These are phyloP conservation scores for Plasmodium berghei DNA, from an alignment of 169 alveolate species.

Conservation along the genomic window DNA sequence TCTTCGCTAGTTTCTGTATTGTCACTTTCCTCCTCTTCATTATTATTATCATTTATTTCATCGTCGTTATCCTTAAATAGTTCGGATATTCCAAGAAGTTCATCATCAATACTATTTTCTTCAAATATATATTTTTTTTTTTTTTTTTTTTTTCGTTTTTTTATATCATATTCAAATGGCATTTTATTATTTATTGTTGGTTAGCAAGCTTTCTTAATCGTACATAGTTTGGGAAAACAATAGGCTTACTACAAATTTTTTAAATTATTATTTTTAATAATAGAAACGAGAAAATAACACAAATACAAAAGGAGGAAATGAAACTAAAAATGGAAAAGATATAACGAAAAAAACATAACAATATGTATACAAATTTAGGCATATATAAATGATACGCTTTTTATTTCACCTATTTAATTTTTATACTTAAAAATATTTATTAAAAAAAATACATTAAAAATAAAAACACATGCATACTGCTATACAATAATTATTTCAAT, in stretches of 20 bases:
- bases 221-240: conserved; percentile 9
- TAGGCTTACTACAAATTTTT: neutral
- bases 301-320: neutral
- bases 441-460: too few species aligned
- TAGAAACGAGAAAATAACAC: neutral
- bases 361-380: neutral
- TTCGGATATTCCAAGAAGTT: conserved; percentile 24
- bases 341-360: neutral
- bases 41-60: neutral
- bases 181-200: conserved; percentile 12
- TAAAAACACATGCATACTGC: too few species aligned
- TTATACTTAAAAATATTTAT: neutral
- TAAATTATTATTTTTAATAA: neutral
- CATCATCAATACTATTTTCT: conserved; percentile 18
- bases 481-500: too few species aligned
- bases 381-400: neutral
- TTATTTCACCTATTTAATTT: neutral
- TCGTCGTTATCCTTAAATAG: conserved; percentile 10
- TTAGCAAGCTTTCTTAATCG: conserved; percentile 16
- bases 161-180: conserved; percentile 36
- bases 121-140: conserved; percentile 9
- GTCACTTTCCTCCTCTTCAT: neutral
- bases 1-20: neutral
- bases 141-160: conserved; percentile 21
- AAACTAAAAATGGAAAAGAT: neutral